Base-by-base conservation (phyloP, 768 basidiomycete genomes). In the Mycena vulgaris region DNA sequence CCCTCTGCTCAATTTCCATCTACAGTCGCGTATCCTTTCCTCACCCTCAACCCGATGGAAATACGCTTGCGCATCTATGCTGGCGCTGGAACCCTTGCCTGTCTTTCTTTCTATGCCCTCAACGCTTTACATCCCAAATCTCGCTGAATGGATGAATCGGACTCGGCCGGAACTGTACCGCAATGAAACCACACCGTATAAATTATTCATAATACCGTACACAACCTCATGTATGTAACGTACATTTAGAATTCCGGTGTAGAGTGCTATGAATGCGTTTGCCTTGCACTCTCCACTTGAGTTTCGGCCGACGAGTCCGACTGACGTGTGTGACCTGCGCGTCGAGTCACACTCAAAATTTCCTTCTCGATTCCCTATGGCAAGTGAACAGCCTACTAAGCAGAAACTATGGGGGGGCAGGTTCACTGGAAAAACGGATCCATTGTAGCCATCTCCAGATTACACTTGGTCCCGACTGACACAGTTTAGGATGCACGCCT, bases 331-430 rank as follows among this genome's bases (percentile, higher is more conserved):
- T 17, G 35, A 37, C 35, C 35, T n/a, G n/a, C 40, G 40, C 40
- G 40, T 13, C 40, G 19, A 40, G 45, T 47, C 45, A 23, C 45
- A 6, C 11, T 47, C n/a, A n/a, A 47, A 47, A 47, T 3, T 47
- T 47, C n/a, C 39, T 59, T 35, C 63, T 67, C 52, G 19, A 27
- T 33, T 8, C 35, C n/a, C 57, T 52, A 73, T 75, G 51, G 85
- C 84, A 81, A 10, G 79, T 25, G 79, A 80, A 55, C 80, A 84
- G 72, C 84, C 84, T 11, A 83, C 88, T 27, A 89, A 89, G 69
- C 91, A 94, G 81, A 95, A 95, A 78, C 81, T 95, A 78, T 95
- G 94, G 94, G 94, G 95, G 16, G 95, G 95, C 17, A 85, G 95
- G 37, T 97, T 97, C 77, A 95, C 94, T 16, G 95, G 95, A 53